Evolutionary conservation across 2,329 filamentous ascomycete species (phyloP), one percentile per base, ranked within the genome.

Genomic region (Ceratocystis lukuohia): DNA sequence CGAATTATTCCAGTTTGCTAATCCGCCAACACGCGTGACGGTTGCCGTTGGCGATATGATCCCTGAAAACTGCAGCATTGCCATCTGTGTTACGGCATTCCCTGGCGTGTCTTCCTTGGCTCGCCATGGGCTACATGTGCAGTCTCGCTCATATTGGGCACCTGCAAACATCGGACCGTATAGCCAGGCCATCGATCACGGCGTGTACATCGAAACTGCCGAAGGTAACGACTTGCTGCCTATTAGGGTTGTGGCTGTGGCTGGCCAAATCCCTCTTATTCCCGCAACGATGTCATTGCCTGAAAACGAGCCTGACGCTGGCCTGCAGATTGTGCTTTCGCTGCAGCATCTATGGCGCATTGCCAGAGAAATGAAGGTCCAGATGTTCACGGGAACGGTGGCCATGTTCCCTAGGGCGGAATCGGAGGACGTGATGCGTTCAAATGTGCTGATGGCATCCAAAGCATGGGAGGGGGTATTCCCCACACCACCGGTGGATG

Each of bases 161-260:
- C 94, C 94, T 0, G 93, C 94, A 22, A 97, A 97, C 72, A 97
- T 99, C 65, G 94, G 94, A 0, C 94, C 94, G 0, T 97, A 97
- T 75, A 96, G 92, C 66, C 94, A 99, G 77, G 91, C 91, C 3
- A 85, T 94, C 62, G 80, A 82, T 1, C 76, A 84, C 10, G 76
- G 73, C 2, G 65, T 76, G 12, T 71, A 71, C 37, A 59, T 64
- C 45, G 45, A 45, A n/a, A 45, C 48, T 3, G 71, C 72, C 1
- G 69, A 75, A 1, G 73, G 75, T 45, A 69, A 75, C 1, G 76
- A 93, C 17, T 86, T 85, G 65, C 80, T 96, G 44, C 92, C 94
- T 0, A 65, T 65, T 15, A 73, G 75, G 46, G 68, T 75, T 1
- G 76, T 93, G 17, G 86, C 85, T 65, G 80, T 96, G 45, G 92